Conservation (phyloP, 352 stramenopile species). For the Phytophthora chlamydospora region DNA sequence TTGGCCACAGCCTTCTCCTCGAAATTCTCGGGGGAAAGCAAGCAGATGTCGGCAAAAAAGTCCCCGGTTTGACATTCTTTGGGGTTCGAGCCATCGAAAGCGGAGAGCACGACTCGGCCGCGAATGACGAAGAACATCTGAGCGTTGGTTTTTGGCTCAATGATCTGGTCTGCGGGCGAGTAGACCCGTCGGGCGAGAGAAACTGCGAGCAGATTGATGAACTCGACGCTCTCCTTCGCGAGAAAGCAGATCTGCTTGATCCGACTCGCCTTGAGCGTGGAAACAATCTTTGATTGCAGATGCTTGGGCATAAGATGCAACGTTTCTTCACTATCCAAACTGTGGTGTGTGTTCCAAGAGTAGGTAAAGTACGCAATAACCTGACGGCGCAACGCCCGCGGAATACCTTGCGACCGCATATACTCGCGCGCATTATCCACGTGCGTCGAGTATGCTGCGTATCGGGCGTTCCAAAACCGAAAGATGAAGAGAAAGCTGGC, state of each 20-base stretch:
- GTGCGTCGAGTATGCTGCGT: constrained; percentile 59
- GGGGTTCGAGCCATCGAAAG: constrained; percentile 45
- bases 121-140: constrained; percentile 79
- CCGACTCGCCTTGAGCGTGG: constrained; percentile 64
- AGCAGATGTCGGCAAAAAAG: constrained; percentile 67
- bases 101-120: constrained; percentile 51
- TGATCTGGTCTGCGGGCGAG: constrained; percentile 62
- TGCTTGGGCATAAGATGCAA: constrained; percentile 62
- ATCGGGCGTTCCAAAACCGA: constrained; percentile 54
- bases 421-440: constrained; percentile 75
- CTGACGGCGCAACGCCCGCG: constrained; percentile 45
- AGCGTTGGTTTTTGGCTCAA: constrained; percentile 71
- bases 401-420: constrained; percentile 71
- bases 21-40: constrained; percentile 58
- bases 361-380: constrained; percentile 74
- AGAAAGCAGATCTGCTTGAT: constrained; percentile 76
- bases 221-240: constrained; percentile 69
- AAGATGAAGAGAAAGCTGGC: constrained; percentile 78
- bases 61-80: constrained; percentile 64
- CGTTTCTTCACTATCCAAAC: constrained; percentile 61
- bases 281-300: constrained; percentile 62
- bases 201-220: constrained; percentile 66
- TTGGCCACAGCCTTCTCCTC: constrained; percentile 74
- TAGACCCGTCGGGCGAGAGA: constrained; percentile 59
- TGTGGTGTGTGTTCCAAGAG: constrained; percentile 60